Base-by-base conservation (phyloP, 345 rosid species). In the Pseudoturritis turrita region DNA sequence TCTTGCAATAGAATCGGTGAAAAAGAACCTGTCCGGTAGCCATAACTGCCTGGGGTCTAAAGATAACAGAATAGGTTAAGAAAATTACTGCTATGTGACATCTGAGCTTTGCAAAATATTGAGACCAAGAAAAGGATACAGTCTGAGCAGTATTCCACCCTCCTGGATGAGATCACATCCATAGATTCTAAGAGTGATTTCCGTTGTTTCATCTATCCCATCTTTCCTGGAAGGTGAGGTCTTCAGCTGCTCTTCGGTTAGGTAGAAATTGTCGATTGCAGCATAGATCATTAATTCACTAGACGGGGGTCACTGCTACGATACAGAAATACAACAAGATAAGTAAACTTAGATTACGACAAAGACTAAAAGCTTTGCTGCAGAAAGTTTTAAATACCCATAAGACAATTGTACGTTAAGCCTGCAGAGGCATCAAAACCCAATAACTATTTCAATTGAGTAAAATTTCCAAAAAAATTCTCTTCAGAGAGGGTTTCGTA, bases 81-180 rank as follows among this genome's bases (percentile, higher is more conserved):
- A 37, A 71, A 70, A 37, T 2, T 6, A 70, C 26, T 45, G 61
- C 41, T 7, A 31, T 5, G 37, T 3, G 5, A 33, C 31, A 40
- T 41, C 18, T 18, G 52, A 53, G 64, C 19, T 18, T 46, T 10
- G 56, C 36, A 51, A 62, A 25, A 25, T 22, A 45, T 2, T 4
- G 50, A 73, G 59, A 45, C 1, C 54, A 54, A 58, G 17, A 3
- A 76, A 66, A 81, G 84, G 79, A 80, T 91, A 95, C 97, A 95
- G 55, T 79, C 45, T 86, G 61, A 95, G 98, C 73, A 91, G 77
- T 26, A 89, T 88, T 71, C 98, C 98, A 43, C 89, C 86, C 68
- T 95, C 98, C 72, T 95, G 98, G 57, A 95, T 89, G 63, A 91
- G 93, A 66, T 91, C 99, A 55, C 98, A 91, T 55, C 99, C 98